Evolutionary conservation across 2,329 filamentous ascomycete species (phyloP).

Genomic region (Orbilia ellipsospora): DNA sequence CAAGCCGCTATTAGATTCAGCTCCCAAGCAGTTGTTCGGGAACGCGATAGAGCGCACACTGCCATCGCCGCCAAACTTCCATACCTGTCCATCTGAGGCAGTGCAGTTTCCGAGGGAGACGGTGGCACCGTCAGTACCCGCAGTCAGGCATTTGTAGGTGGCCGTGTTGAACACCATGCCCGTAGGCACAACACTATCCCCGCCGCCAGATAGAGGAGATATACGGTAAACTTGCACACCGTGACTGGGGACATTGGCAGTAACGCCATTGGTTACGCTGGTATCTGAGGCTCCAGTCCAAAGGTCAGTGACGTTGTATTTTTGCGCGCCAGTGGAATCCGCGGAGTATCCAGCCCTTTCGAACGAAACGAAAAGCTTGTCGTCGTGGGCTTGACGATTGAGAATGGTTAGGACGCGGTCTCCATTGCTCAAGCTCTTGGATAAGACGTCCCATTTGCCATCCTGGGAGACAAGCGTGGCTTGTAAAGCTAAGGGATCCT

Average conservation of each 20-base stretch:
- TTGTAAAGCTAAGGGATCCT: conserved; percentile 64
- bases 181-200: conserved; percentile 62
- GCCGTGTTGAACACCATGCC: conserved; percentile 67
- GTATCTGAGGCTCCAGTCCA: conserved; percentile 62
- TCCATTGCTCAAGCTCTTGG: conserved; percentile 65
- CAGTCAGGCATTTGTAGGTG: conserved; percentile 64
- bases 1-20: conserved; percentile 48
- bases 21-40: conserved; percentile 61
- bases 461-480: conserved; percentile 66
- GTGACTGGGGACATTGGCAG: conserved; percentile 61
- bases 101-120: conserved; percentile 62
- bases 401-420: conserved; percentile 66
- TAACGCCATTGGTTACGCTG: conserved; percentile 54
- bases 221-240: conserved; percentile 65
- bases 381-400: conserved; percentile 62
- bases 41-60: conserved; percentile 63
- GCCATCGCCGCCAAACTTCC: conserved; percentile 62
- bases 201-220: conserved; percentile 59
- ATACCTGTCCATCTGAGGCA: conserved; percentile 64
- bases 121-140: conserved; percentile 57
- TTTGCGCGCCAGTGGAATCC: conserved; percentile 57
- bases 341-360: conserved; percentile 62
- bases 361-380: conserved; percentile 61
- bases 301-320: conserved; percentile 63
- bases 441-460: conserved; percentile 64